These are phyloP conservation scores for Talaromyces trachyspermus DNA, from an alignment of 495 filamentous ascomycete species.

Conservation along the genomic window DNA sequence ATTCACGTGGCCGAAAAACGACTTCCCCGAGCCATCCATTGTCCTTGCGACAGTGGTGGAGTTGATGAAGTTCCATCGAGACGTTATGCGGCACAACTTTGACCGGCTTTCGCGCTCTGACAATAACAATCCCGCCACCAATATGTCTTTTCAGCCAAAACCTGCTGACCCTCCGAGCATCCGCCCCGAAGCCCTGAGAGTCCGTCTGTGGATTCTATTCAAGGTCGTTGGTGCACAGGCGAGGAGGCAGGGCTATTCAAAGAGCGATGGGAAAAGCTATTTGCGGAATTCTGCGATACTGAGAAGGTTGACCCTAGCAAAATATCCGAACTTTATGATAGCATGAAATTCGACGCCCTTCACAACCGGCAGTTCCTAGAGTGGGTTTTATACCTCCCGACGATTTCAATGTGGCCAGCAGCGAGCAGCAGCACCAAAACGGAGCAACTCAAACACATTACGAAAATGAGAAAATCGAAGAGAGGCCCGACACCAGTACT, in stretches of 20 bases:
- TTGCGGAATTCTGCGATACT: conserved; percentile 88
- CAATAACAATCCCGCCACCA: conserved; percentile 33
- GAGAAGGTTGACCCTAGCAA: conserved; percentile 98
- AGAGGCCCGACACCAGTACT: conserved; percentile 28
- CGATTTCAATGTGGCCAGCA: conserved; percentile 42
- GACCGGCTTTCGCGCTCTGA: conserved; percentile 61
- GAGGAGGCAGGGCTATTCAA: conserved; percentile 93
- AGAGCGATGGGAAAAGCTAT: conserved; percentile 98
- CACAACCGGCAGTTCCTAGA: conserved; percentile 97
- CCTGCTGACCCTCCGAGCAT: conserved; percentile 25
- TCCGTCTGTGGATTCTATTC: conserved; percentile 61
- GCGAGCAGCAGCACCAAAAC: conserved; percentile 4
- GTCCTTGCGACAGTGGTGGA: conserved; percentile 88
- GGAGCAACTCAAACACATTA: too few relatives aligned
- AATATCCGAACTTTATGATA: conserved; percentile 95
- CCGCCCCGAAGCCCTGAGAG: conserved; percentile 22
- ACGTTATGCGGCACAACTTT: conserved; percentile 90
- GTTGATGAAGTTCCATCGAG: conserved; percentile 94
- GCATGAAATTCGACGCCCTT: conserved; percentile 97
- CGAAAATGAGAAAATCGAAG: conserved; percentile 24
- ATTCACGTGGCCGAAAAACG: conserved; percentile 92
- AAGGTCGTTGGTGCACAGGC: conserved; percentile 90
- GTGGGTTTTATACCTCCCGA: conserved; percentile 87
- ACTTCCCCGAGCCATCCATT: conserved; percentile 85
- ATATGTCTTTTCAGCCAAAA: too few relatives aligned